Evolutionary conservation across 306 rosid species (phyloP).

Genomic region (Sophora flavescens): DNA sequence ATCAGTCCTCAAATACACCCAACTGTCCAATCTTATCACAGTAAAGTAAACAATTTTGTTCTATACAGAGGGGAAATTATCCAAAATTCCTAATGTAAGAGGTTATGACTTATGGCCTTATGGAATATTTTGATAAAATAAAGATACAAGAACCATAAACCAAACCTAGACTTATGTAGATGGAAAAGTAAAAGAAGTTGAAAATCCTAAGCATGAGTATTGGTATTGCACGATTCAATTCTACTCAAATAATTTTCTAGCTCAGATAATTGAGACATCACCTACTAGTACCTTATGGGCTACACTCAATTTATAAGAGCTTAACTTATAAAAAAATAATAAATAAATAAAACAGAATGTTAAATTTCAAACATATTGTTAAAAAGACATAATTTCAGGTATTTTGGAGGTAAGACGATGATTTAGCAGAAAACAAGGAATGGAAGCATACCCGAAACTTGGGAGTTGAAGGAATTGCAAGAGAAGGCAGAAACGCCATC

Average conservation of each 20-base stretch:
- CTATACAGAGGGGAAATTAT: background rate
- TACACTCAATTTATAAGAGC: background rate
- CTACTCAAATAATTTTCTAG: background rate
- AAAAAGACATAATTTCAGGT: background rate
- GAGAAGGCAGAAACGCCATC: conserved; percentile 54
- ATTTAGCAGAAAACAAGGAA: background rate
- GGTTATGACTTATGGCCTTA: no score
- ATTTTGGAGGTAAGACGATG: background rate
- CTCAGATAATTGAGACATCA: background rate
- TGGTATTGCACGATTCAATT: background rate
- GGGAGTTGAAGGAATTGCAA: conserved; percentile 51
- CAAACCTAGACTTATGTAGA: background rate
- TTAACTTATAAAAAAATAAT: background rate
- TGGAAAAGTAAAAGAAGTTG: background rate
- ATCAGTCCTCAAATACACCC: background rate
- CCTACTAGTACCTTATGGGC: background rate
- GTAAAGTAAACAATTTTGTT: background rate
- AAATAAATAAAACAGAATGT: background rate
- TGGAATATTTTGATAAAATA: no score
- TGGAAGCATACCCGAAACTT: conserved; percentile 46
- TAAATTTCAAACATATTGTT: no score
- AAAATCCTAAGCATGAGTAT: background rate
- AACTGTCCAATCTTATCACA: background rate
- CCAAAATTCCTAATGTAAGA: conserved; percentile 13
- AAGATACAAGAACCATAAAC: background rate